Percentiles rank a stretch among this genome's conserved stretches.
phyloP scores from a whole-genome alignment of 2,329 filamentous ascomycete genomes.

The Daldinia eschscholtzii region DNA sequence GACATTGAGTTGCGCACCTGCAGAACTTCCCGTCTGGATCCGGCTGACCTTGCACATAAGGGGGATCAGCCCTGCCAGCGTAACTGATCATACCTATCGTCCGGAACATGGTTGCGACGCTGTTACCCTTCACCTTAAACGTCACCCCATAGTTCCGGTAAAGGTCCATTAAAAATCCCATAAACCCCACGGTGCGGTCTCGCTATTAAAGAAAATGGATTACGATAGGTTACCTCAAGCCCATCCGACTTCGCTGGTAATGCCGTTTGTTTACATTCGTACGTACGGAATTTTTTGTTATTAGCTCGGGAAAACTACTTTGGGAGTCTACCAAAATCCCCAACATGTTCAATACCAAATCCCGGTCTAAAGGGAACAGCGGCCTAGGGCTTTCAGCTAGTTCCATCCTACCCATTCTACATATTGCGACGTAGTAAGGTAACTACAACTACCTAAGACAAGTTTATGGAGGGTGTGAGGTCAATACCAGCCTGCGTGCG shows the following conservation, averaged over 20 bases:
- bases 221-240: conserved; percentile 6
- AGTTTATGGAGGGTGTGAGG: conserved; percentile 34
- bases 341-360: conserved; percentile 16
- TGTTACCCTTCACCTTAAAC: conserved; percentile 1
- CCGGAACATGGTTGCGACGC: background rate
- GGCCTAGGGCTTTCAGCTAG: conserved; percentile 17
- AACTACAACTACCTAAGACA: no score
- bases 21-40: conserved; percentile 21
- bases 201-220: conserved; percentile 6
- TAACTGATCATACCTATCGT: conserved; percentile 30
- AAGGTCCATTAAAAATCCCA: conserved; percentile 5
- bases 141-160: conserved; percentile 7
- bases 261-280: conserved; percentile 8
- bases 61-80: conserved; percentile 23
- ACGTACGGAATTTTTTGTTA: background rate
- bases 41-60: conserved; percentile 26
- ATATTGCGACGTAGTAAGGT: conserved; percentile 29
- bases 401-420: conserved; percentile 29
- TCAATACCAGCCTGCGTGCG: conserved; percentile 39
- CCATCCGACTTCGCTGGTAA: conserved; percentile 21
- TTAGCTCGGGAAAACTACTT: conserved; percentile 6
- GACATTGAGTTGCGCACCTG: conserved; percentile 26
- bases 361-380: conserved; percentile 39
- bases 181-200: conserved; percentile 8
- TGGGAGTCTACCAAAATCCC: conserved; percentile 5